phyloP scores from a whole-genome alignment of 768 basidiomycete genomes.

The Russula compacta region DNA sequence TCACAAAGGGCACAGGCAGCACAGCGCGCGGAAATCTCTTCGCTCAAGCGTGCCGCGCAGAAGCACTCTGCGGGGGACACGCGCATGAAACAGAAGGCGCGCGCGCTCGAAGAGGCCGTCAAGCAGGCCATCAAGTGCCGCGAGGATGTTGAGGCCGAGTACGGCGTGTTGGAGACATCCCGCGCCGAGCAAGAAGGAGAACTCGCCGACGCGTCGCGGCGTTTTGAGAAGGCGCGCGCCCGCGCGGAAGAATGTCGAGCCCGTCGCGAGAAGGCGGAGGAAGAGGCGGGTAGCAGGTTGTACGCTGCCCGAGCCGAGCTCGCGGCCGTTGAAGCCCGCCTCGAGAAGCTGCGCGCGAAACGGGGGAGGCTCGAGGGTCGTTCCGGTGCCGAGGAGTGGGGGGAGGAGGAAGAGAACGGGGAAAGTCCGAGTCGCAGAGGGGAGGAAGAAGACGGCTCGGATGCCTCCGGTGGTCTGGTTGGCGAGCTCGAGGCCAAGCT shows the following conservation, averaged over 20 bases:
- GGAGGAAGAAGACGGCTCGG: background rate
- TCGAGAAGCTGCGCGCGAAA: conserved; percentile 60
- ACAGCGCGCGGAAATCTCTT: conserved; percentile 76
- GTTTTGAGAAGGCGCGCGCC: conserved; percentile 1
- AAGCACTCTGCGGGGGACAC: conserved; percentile 66
- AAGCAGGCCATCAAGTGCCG: conserved; percentile 55
- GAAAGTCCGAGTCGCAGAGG: background rate
- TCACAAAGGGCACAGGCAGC: conserved; percentile 77
- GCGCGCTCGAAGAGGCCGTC: conserved; percentile 82
- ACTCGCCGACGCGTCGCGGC: conserved; percentile 27
- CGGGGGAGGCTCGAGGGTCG: conserved; percentile 55
- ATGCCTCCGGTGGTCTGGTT: conserved; percentile 31
- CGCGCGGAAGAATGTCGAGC: conserved; percentile 14
- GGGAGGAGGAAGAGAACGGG: background rate
- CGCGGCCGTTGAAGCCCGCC: conserved; percentile 33
- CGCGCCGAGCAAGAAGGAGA: conserved; percentile 12
- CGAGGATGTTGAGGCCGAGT: conserved; percentile 37
- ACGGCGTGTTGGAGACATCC: conserved; percentile 32
- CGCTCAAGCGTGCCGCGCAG: conserved; percentile 73
- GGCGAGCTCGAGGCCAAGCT: conserved; percentile 64
- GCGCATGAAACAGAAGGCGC: conserved; percentile 76
- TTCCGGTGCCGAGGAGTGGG: background rate
- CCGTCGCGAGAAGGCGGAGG: conserved; percentile 30
- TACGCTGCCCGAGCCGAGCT: conserved; percentile 33
- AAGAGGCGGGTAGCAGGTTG: conserved; percentile 35